phyloP scores from a whole-genome alignment of 2,329 filamentous ascomycete genomes.

The Akanthomyces uredinophilus region DNA sequence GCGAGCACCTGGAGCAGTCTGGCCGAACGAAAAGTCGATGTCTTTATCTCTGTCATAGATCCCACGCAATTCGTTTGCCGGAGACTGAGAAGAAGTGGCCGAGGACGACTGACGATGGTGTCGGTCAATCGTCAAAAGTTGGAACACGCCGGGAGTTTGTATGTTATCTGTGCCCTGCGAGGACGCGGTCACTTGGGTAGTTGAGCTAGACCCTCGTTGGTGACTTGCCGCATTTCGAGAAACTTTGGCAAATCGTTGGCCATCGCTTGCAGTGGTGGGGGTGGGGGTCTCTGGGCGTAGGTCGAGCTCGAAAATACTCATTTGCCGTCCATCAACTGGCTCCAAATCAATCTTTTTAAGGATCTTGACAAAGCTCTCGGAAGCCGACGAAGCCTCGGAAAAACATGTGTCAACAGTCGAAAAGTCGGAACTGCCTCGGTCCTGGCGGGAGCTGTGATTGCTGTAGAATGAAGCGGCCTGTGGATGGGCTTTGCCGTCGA shows the following conservation, averaged over 20 bases:
- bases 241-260: neutral
- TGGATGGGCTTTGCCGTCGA: neutral
- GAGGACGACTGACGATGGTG: neutral
- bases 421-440: slow-evolving; percentile 1
- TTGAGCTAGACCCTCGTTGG: neutral
- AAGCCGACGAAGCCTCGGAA: neutral
- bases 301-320: slow-evolving; percentile 10
- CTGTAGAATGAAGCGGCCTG: neutral
- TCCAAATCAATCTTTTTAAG: slow-evolving; percentile 1
- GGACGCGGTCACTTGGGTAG: neutral
- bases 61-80: neutral
- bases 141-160: neutral
- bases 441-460: neutral
- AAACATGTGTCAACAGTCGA: neutral
- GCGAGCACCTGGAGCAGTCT: neutral
- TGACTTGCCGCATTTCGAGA: neutral
- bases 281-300: neutral
- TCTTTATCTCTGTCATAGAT: neutral
- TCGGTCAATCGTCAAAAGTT: neutral
- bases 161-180: neutral
- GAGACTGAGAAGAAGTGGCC: neutral
- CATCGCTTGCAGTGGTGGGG: neutral
- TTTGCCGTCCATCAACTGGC: slow-evolving; percentile 2
- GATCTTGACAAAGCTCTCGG: neutral
- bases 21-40: neutral